Evolutionary conservation across 192 early-diverging fungal species (phyloP), one percentile per base, ranked within the genome.

Genomic region (Backusella mclennaniae): DNA sequence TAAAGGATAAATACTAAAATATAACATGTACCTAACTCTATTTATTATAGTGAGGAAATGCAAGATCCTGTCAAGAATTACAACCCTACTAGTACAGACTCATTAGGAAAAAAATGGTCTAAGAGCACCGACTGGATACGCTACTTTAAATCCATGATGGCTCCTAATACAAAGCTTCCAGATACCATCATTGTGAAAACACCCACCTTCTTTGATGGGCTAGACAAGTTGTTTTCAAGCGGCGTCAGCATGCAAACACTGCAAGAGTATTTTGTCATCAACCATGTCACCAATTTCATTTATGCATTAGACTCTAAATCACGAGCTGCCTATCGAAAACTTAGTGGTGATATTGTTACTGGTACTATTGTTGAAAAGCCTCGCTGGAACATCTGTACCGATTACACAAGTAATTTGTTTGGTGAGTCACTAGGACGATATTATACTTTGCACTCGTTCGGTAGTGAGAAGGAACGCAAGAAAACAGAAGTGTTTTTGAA

Each of bases 61-160:
- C 74, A 78, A 14, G 86, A 90, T 72, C 87, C 86, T n/a, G 82
- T 83, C 19, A 66, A 82, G n/a, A 82, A 73, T 15, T 90, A 90
- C 71, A 88, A 90, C 68, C 82, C 85, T 33, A 71, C 77, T 2
- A 49, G 19, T 6, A 49, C 46, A 19, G 6, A 49, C 4, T 19
- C 15, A 49, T 19, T 49, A 1, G 19, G 19, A 17, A 19, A 49
- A 49, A 49, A 49, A 49, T 49, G 46, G 46, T n/a, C 46, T 6
- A 49, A 49, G 19, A 49, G 46, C 19, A 6, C 19, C 46, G 19
- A 49, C 46, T 49, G 46, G 46, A 6, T 49, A 19, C 19, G 46
- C 19, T 49, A 79, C 9, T 31, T 88, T 0, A 75, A 76, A n/a
- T 36, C 77, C 1, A 52, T 84, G n/a, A 33, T 86, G 19, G 69